Conservation (phyloP, 2,329 filamentous ascomycete genomes). For the Cordyceps fumosorosea region DNA sequence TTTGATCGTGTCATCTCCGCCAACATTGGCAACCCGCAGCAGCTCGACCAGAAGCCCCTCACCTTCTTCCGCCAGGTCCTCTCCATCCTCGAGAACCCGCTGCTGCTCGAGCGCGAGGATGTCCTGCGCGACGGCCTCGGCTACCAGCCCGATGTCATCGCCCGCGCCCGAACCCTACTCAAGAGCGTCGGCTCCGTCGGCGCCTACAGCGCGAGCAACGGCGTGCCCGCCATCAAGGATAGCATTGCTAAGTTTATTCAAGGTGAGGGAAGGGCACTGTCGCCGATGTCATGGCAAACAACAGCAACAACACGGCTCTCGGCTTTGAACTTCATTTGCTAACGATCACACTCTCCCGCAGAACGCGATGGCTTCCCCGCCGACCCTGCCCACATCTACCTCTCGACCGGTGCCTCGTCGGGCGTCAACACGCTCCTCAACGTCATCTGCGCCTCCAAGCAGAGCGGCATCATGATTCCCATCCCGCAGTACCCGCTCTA, state of each 20-base stretch:
- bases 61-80: slow-evolving; percentile 98
- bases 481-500: slow-evolving; percentile 98
- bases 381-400: slow-evolving; percentile 75
- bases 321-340: not conserved
- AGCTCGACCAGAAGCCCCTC: slow-evolving; percentile 97
- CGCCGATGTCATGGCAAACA: not conserved
- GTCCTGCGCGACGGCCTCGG: slow-evolving; percentile 68
- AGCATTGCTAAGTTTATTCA: slow-evolving; percentile 92
- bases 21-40: slow-evolving; percentile 98
- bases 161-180: slow-evolving; percentile 73
- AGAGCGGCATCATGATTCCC: slow-evolving; percentile 81
- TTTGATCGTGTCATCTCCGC: slow-evolving; percentile 90
- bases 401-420: slow-evolving; percentile 85
- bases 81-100: slow-evolving; percentile 85
- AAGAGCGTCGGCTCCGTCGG: slow-evolving; percentile 84
- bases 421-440: slow-evolving; percentile 92
- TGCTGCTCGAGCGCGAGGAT: slow-evolving; percentile 73
- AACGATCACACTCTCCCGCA: slow-evolving; percentile 26
- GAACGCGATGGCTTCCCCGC: slow-evolving; percentile 83
- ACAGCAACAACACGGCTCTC: not conserved
- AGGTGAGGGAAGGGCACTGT: slow-evolving; percentile 44
- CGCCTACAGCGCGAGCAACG: slow-evolving; percentile 92
- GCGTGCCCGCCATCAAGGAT: slow-evolving; percentile 77
- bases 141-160: slow-evolving; percentile 86
- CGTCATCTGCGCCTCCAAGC: slow-evolving; percentile 71